Percentiles rank a stretch among this genome's conserved stretches.
These are phyloP conservation scores for Cicer yamashitae DNA, from an alignment of 306 rosid genomes.

Conservation along the genomic window DNA sequence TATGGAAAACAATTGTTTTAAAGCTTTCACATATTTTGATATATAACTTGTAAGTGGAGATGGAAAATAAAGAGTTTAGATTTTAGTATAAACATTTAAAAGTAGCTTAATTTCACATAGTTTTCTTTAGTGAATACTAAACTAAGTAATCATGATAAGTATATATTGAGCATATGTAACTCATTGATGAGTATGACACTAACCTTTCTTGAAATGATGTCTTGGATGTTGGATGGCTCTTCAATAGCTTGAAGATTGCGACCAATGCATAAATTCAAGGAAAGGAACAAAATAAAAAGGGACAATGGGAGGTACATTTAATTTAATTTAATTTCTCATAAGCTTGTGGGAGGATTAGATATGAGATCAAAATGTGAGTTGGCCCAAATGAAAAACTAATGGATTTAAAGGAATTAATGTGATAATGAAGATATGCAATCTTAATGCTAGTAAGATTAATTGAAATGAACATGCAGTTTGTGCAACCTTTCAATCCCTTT, in stretches of 20 bases:
- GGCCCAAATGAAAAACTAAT: neutral
- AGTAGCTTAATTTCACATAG: too few species aligned
- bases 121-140: neutral
- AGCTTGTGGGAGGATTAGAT: neutral
- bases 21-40: neutral
- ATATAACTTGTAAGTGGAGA: neutral
- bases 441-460: conserved; percentile 1
- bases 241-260: conserved; percentile 46
- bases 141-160: neutral
- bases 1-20: too few species aligned
- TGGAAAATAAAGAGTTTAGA: neutral
- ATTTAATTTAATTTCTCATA: conserved; percentile 39
- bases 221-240: neutral
- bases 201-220: conserved; percentile 48
- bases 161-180: neutral
- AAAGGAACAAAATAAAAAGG: conserved; percentile 48
- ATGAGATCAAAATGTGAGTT: neutral
- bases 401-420: neutral
- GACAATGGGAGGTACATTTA: conserved; percentile 38
- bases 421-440: neutral
- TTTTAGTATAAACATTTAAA: too few species aligned
- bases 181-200: neutral
- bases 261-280: conserved; percentile 49
- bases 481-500: neutral
- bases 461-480: neutral